Percentiles rank a stretch among this genome's conserved stretches.
Evolutionary conservation across 805 yeast species (phyloP).

Genomic region (Sugiyamaella chiloensis): DNA sequence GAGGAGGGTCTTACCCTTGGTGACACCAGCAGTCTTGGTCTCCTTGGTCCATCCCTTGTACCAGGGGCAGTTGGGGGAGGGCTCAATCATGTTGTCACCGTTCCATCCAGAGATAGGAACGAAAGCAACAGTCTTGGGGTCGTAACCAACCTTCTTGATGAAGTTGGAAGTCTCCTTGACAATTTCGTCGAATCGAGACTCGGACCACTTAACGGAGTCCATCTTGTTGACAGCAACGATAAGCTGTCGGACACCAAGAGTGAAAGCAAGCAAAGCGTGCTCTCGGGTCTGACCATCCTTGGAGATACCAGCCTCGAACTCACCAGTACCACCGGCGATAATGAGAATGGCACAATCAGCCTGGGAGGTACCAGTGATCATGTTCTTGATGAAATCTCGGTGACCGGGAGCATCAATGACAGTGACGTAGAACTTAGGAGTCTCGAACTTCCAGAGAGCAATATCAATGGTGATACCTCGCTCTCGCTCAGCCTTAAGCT

Average conservation of each 20-base stretch:
- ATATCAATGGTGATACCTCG: slow-evolving; percentile 96
- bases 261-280: slow-evolving; percentile 87
- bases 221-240: slow-evolving; percentile 92
- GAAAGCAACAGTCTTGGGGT: slow-evolving; percentile 78
- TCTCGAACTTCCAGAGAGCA: slow-evolving; percentile 90
- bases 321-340: slow-evolving; percentile 91
- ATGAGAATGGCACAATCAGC: slow-evolving; percentile 90
- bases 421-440: slow-evolving; percentile 84
- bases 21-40: slow-evolving; percentile 69
- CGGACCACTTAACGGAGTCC: slow-evolving; percentile 89
- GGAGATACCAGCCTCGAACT: slow-evolving; percentile 93
- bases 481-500: slow-evolving; percentile 93
- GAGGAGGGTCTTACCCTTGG: slow-evolving; percentile 76
- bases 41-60: slow-evolving; percentile 83
- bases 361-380: slow-evolving; percentile 94
- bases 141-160: slow-evolving; percentile 83
- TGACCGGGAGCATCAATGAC: slow-evolving; percentile 96
- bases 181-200: slow-evolving; percentile 76
- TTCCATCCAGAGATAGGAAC: slow-evolving; percentile 91
- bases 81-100: slow-evolving; percentile 91
- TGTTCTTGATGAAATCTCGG: slow-evolving; percentile 94
- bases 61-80: slow-evolving; percentile 81
- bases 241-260: slow-evolving; percentile 83
- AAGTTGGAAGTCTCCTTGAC: slow-evolving; percentile 73
- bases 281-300: slow-evolving; percentile 96